phyloP scores from a whole-genome alignment of 2,329 filamentous ascomycete species.

The Cordyceps sp. region DNA sequence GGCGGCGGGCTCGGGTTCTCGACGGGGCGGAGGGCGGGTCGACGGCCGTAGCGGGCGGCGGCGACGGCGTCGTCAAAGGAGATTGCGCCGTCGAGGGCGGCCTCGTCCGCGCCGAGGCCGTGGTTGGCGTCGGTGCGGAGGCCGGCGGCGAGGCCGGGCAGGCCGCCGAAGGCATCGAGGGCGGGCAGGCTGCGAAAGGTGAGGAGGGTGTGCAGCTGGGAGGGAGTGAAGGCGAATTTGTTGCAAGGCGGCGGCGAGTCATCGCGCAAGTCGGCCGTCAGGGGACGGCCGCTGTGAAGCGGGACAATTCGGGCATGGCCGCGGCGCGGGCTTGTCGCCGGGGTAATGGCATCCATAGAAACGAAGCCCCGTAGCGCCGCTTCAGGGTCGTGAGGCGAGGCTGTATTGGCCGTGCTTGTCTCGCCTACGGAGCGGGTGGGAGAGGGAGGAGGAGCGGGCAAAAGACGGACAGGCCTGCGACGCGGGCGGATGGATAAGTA shows the following conservation, averaged over 20 bases:
- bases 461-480: too few species aligned
- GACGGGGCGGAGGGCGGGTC: constrained; percentile 7
- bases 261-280: constrained; percentile 9
- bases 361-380: background rate
- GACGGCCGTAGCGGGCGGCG: constrained; percentile 16
- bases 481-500: too few species aligned
- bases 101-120: constrained; percentile 34
- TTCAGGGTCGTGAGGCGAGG: too few species aligned
- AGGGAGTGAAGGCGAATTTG: constrained; percentile 35
- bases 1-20: constrained; percentile 6
- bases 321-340: background rate
- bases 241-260: constrained; percentile 16
- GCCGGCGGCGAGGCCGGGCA: constrained; percentile 32
- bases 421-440: too few species aligned
- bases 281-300: constrained; percentile 3
- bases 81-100: constrained; percentile 23
- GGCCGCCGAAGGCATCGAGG: constrained; percentile 33
- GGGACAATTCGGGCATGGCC: constrained; percentile 1
- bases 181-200: constrained; percentile 30
- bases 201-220: constrained; percentile 34
- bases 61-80: constrained; percentile 31
- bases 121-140: constrained; percentile 28
- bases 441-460: too few species aligned
- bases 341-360: constrained; percentile 1
- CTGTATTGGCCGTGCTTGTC: too few species aligned